phyloP scores from a whole-genome alignment of 108 stramenopile genomes.

The Pinguiococcus pyrenoidosus region DNA sequence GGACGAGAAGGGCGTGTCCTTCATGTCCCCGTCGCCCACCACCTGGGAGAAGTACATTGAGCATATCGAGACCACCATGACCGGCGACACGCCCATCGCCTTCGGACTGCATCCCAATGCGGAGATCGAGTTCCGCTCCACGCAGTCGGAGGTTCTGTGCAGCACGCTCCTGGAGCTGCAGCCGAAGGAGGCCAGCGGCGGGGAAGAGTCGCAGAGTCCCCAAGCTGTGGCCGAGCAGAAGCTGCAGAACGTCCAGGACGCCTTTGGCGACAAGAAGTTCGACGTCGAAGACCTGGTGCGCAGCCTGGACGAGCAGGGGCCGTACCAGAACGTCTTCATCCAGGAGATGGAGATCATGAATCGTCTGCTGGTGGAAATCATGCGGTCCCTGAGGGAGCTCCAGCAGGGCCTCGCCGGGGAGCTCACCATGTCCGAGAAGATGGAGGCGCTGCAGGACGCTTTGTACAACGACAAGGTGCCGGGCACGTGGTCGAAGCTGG shows the following conservation, averaged over 20 bases:
- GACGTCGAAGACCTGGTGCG: slow-evolving; percentile 59
- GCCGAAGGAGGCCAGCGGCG: slow-evolving; percentile 15
- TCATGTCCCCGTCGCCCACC: slow-evolving; percentile 60
- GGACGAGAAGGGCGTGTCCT: slow-evolving; percentile 65
- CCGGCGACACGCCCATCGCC: slow-evolving; percentile 67
- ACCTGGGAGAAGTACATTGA: slow-evolving; percentile 76
- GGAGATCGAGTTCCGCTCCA: slow-evolving; percentile 78
- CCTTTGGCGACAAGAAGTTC: slow-evolving; percentile 64
- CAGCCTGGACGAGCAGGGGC: slow-evolving; percentile 59
- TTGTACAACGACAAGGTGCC: slow-evolving; percentile 64
- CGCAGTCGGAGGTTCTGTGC: slow-evolving; percentile 59
- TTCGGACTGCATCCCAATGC: slow-evolving; percentile 85
- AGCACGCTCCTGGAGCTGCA: slow-evolving; percentile 29
- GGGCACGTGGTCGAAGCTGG: slow-evolving; percentile 52
- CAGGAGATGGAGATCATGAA: slow-evolving; percentile 88
- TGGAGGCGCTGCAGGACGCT: slow-evolving; percentile 58
- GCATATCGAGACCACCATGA: slow-evolving; percentile 62
- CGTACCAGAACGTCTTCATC: slow-evolving; percentile 75
- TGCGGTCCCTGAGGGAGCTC: slow-evolving; percentile 65
- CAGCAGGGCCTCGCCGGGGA: slow-evolving; percentile 72
- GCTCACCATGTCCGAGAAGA: slow-evolving; percentile 71
- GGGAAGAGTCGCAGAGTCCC: slow-evolving; percentile 41
- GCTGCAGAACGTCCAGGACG: slow-evolving; percentile 51
- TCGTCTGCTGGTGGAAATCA: slow-evolving; percentile 53
- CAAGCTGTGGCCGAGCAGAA: slow-evolving; percentile 47